Conservation (phyloP, 2,329 filamentous ascomycete genomes). For the Phoma herbarum region DNA sequence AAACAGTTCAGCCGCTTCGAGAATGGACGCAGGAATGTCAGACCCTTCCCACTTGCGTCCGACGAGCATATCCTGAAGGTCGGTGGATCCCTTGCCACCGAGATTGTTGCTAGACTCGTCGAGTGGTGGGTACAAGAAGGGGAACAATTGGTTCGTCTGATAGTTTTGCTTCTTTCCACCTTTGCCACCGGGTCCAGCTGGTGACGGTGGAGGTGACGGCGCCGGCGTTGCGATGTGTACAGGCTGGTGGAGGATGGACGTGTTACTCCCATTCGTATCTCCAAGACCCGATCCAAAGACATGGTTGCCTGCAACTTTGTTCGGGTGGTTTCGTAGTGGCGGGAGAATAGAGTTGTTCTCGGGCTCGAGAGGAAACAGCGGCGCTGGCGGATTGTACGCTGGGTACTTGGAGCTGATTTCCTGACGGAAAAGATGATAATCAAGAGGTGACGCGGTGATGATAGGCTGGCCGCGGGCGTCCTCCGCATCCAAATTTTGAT, state of each 20-base stretch:
- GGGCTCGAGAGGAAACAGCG: constrained; percentile 82
- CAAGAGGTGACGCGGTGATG: constrained; percentile 91
- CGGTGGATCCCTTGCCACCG: constrained; percentile 86
- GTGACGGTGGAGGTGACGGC: constrained; percentile 93
- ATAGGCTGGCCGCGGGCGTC: constrained; percentile 72
- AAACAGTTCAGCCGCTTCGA: constrained; percentile 94
- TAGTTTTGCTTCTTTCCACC: constrained; percentile 99
- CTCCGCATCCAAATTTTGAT: constrained; percentile 63
- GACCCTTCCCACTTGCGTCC: constrained; percentile 92
- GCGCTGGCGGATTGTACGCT: constrained; percentile 88
- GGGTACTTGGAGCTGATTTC: constrained; percentile 98
- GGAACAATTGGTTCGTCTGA: constrained; percentile 98
- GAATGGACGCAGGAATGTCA: constrained; percentile 90
- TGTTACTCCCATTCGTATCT: constrained; percentile 54
- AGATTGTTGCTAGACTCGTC: constrained; percentile 89
- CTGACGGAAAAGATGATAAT: constrained; percentile 95
- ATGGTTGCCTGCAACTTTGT: constrained; percentile 57
- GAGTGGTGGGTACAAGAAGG: constrained; percentile 94
- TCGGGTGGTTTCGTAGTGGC: constrained; percentile 78
- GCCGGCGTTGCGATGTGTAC: constrained; percentile 99
- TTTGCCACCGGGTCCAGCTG: constrained; percentile 82
- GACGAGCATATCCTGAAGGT: constrained; percentile 79
- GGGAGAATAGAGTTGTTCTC: constrained; percentile 93
- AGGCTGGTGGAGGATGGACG: constrained; percentile 90
- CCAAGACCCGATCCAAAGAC: constrained; percentile 63